Evolutionary conservation across 768 basidiomycete species (phyloP), one percentile per base, ranked within the genome.

Genomic region (Boletus patriciae): DNA sequence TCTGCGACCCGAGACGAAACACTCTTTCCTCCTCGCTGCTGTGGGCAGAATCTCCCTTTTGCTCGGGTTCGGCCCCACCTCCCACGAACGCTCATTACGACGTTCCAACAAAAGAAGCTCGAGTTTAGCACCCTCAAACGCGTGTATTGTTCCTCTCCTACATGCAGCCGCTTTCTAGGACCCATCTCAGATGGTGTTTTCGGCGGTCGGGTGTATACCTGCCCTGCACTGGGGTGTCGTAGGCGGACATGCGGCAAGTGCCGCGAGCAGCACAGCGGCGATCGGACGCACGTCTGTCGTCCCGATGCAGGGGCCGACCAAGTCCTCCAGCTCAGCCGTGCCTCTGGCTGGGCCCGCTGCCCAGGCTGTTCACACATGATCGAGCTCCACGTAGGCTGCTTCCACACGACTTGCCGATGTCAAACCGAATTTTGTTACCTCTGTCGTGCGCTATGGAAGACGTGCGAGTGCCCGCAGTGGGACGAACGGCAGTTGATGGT

Each of bases 391-490:
- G 19, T 61, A 13, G 77, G 77, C 0, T 78, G 77, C 51, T 73
- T 66, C 59, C 77, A 78, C 55, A 76, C 78, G 72, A 73, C 73
- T 3, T 78, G 77, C 51, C 58, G 70, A 29, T 78, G 77, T 61
- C 52, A 60, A 43, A 71, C 70, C 11, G 64, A 77, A 48, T 78
- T 78, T 45, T 78, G 77, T 60, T 78, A 78, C 47, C 59, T 83
- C 75, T 77, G 83, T 75, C 50, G 77, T 74, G 78, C 63, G 23
- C 72, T 55, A 4, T 91, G 88, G 88, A 88, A 87, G 72, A 76
- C 70, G 1, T 91, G 89, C 60, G 13, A 0, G 1, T 90, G 88
- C 59, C 76, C 77, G 0, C 83, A 86, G 55, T 90, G 87, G 86
- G 86, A 88, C 19, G 88, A 88, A 62, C 36, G 21, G 4, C 52